These are phyloP conservation scores for Carex parvula DNA, from an alignment of 176 grass and related monocot genomes.

Conservation along the genomic window DNA sequence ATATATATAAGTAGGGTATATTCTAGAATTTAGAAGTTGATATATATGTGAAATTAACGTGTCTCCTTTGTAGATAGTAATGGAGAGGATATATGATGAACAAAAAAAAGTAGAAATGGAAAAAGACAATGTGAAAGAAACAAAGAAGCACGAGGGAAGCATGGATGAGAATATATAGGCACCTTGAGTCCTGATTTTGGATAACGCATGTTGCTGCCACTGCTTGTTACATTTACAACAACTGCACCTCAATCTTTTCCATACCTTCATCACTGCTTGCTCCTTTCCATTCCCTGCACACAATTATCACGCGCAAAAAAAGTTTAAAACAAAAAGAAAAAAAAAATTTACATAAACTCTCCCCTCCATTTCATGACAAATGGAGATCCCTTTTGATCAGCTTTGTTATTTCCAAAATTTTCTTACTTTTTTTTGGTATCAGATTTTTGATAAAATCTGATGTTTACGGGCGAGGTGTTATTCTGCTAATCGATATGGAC, in stretches of 20 bases:
- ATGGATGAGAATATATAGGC: constrained; percentile 21
- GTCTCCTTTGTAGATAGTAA: background rate
- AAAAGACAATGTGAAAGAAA: constrained; percentile 14
- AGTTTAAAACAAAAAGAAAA: background rate
- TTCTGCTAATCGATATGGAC: constrained; percentile 7
- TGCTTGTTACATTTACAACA: background rate
- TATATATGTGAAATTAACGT: background rate
- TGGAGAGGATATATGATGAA: background rate
- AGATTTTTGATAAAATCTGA: background rate
- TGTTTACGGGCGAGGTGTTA: background rate
- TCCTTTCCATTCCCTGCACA: constrained; percentile 12
- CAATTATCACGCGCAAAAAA: constrained; percentile 2
- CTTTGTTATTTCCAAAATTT: background rate
- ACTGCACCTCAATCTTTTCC: background rate
- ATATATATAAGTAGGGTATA: background rate
- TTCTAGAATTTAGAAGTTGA: background rate
- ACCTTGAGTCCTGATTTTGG: constrained; percentile 27
- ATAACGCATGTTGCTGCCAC: constrained; percentile 21
- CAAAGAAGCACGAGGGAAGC: constrained; percentile 15
- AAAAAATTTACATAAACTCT: background rate
- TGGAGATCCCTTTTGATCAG: background rate
- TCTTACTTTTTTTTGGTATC: background rate
- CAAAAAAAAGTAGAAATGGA: background rate
- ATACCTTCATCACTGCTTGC: background rate
- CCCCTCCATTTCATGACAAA: background rate